phyloP scores from a whole-genome alignment of 2,329 filamentous ascomycete species.

The Aspergillus quadrilineatus region DNA sequence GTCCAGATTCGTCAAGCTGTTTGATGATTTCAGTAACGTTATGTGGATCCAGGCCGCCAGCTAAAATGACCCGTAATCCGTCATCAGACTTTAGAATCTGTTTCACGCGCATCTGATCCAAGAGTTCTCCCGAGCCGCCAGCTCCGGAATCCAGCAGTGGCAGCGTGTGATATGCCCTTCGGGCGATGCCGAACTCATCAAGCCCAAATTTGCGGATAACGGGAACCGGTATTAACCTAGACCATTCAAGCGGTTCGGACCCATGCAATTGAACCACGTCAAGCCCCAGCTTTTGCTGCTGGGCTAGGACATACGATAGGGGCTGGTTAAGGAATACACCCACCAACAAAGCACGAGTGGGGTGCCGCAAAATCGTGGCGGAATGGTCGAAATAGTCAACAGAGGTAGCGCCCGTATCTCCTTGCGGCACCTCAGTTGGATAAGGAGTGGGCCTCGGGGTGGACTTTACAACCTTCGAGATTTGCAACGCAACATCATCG shows the following conservation, averaged over 20 bases:
- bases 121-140: constrained; percentile 74
- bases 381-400: constrained; percentile 70
- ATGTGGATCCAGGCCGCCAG: constrained; percentile 76
- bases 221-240: constrained; percentile 81
- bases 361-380: constrained; percentile 48
- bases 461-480: constrained; percentile 72
- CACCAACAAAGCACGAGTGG: constrained; percentile 71
- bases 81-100: constrained; percentile 64
- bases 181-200: constrained; percentile 66
- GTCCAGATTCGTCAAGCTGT: constrained; percentile 59
- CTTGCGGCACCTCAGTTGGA: constrained; percentile 14
- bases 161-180: constrained; percentile 76
- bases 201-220: constrained; percentile 85
- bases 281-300: constrained; percentile 72
- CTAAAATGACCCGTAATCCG: constrained; percentile 74
- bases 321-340: constrained; percentile 94
- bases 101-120: constrained; percentile 71
- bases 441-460: constrained; percentile 32
- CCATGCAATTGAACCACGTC: constrained; percentile 94
- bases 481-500: constrained; percentile 73
- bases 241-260: constrained; percentile 89
- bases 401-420: constrained; percentile 27
- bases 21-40: constrained; percentile 71
- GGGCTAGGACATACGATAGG: constrained; percentile 74
- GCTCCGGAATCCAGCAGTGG: constrained; percentile 84